These are phyloP conservation scores for Fibroporia radiculosa DNA, from an alignment of 768 basidiomycete genomes.

Conservation along the genomic window DNA sequence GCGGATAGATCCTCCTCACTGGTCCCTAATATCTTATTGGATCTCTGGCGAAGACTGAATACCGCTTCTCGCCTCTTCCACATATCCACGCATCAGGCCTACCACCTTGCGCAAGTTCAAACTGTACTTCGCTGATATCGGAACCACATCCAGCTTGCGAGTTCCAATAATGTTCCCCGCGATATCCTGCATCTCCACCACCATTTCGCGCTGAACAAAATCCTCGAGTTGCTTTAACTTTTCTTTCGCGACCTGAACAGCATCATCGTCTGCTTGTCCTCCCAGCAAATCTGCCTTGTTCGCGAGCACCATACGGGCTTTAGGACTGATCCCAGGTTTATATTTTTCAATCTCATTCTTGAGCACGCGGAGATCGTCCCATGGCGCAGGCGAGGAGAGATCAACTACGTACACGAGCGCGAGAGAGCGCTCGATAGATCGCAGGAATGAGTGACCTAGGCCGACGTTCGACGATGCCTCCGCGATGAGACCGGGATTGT, in stretches of 20 bases:
- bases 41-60: neutral
- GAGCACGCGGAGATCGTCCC: conserved; percentile 67
- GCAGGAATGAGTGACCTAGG: conserved; percentile 88
- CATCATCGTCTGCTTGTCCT: conserved; percentile 37
- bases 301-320: conserved; percentile 77
- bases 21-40: too few species aligned
- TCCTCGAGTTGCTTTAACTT: conserved; percentile 52
- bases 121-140: conserved; percentile 79
- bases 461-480: conserved; percentile 85
- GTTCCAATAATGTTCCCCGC: conserved; percentile 18
- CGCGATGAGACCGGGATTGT: conserved; percentile 91
- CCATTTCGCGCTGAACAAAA: conserved; percentile 45
- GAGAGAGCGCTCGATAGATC: conserved; percentile 86
- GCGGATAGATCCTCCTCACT: too few species aligned
- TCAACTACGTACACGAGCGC: conserved; percentile 93
- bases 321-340: conserved; percentile 67
- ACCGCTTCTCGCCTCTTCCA: conserved; percentile 37
- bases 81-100: conserved; percentile 56
- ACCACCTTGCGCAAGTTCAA: conserved; percentile 75
- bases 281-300: conserved; percentile 92
- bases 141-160: conserved; percentile 57
- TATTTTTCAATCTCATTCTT: conserved; percentile 80
- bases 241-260: conserved; percentile 43
- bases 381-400: conserved; percentile 63
- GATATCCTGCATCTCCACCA: conserved; percentile 13